Evolutionary conservation across 192 early-diverging fungal species (phyloP).

Genomic region (Rhizoclosmatium sp.): DNA sequence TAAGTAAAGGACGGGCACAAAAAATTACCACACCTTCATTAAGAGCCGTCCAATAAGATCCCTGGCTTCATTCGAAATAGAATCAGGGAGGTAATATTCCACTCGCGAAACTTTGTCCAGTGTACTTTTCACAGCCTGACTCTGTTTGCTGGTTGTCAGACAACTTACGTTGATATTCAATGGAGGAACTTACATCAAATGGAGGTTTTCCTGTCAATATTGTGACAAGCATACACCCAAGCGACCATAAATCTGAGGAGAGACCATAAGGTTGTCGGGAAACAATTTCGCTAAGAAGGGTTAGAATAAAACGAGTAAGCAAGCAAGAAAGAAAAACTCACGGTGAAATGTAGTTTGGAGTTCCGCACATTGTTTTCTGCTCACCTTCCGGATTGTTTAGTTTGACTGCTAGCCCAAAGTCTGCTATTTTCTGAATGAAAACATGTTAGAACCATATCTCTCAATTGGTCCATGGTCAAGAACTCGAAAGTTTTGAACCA

Average conservation of each 20-base stretch:
- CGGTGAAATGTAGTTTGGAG: conserved; percentile 82
- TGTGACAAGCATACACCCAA: conserved; percentile 79
- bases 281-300: conserved; percentile 65
- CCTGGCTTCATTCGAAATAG: conserved; percentile 58
- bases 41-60: conserved; percentile 65
- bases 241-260: conserved; percentile 77
- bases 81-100: conserved; percentile 63
- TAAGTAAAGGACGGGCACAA: not conserved
- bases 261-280: conserved; percentile 75
- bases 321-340: conserved; percentile 43
- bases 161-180: too few species aligned
- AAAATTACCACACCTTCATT: conserved; percentile 50
- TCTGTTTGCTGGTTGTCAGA: conserved; percentile 34
- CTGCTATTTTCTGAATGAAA: conserved; percentile 67
- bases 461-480: not conserved
- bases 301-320: conserved; percentile 4
- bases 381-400: conserved; percentile 56
- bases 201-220: conserved; percentile 76
- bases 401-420: conserved; percentile 78
- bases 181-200: conserved; percentile 57
- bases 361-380: conserved; percentile 80
- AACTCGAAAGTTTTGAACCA: not conserved
- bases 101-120: conserved; percentile 62
- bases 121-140: conserved; percentile 57
- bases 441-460: not conserved